Percentiles rank a stretch among this genome's conserved stretches.
Evolutionary conservation across 2,329 filamentous ascomycete species (phyloP).

Genomic region (Cucurbitaria berberidis): DNA sequence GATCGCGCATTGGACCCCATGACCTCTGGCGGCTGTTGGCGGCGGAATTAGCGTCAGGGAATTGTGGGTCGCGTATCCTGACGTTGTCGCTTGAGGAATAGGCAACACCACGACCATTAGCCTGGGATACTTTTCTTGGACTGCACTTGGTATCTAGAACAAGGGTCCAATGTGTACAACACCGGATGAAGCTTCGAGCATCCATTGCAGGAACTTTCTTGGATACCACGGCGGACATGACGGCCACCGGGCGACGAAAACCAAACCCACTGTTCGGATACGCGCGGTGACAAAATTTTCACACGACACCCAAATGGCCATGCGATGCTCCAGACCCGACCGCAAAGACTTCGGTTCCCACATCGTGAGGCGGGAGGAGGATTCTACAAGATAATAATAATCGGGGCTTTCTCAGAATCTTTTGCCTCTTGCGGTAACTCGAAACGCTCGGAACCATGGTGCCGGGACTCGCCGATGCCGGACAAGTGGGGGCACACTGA

Average conservation of each 20-base stretch:
- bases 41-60: constrained; percentile 4
- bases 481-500: constrained; percentile 1
- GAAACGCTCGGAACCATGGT: constrained; percentile 3
- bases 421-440: not conserved
- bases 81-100: constrained; percentile 7
- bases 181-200: too few relatives aligned
- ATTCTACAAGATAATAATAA: not conserved
- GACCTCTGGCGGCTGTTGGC: constrained; percentile 16
- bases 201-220: too few relatives aligned
- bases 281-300: too few relatives aligned
- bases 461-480: constrained; percentile 18
- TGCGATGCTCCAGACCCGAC: too few relatives aligned
- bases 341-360: too few relatives aligned
- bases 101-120: not conserved
- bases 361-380: too few relatives aligned
- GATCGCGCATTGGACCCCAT: constrained; percentile 22
- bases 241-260: too few relatives aligned
- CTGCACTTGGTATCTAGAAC: not conserved
- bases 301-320: too few relatives aligned
- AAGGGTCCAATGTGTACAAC: not conserved
- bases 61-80: constrained; percentile 7
- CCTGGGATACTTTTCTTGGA: not conserved
- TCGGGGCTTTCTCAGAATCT: not conserved
- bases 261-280: too few relatives aligned
- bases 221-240: too few relatives aligned